phyloP scores from a whole-genome alignment of 805 yeast species.

The Saccharomycopsis fermentans region DNA sequence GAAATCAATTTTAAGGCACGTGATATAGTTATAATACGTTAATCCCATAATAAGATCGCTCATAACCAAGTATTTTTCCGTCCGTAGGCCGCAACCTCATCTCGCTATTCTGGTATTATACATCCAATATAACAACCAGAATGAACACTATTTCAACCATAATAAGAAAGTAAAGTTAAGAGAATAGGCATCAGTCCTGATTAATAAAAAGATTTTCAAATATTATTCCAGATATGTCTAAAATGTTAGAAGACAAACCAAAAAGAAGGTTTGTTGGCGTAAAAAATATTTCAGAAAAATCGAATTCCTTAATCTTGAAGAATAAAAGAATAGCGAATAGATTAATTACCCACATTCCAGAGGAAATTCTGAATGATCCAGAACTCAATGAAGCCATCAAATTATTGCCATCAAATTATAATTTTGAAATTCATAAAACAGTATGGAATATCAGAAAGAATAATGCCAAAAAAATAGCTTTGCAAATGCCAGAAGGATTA shows the following conservation, averaged over 20 bases:
- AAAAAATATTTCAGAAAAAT: conserved; percentile 2
- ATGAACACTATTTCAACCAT: too few relatives aligned
- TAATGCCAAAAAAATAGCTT: conserved; percentile 72
- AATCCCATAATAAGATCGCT: too few relatives aligned
- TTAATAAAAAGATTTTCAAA: not conserved
- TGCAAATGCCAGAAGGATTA: conserved; percentile 97
- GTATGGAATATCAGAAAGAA: conserved; percentile 82
- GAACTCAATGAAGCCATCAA: conserved; percentile 79
- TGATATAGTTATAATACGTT: too few relatives aligned
- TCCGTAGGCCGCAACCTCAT: too few relatives aligned
- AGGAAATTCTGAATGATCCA: conserved; percentile 66
- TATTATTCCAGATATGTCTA: not conserved
- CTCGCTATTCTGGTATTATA: too few relatives aligned
- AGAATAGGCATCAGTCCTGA: not conserved
- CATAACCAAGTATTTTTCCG: too few relatives aligned
- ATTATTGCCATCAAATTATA: conserved; percentile 81
- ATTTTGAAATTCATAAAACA: conserved; percentile 92
- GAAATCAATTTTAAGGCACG: too few relatives aligned
- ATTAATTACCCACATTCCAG: conserved; percentile 79
- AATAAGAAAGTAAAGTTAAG: not conserved
- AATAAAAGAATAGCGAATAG: conserved; percentile 28
- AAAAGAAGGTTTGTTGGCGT: conserved; percentile 13
- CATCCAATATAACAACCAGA: too few relatives aligned
- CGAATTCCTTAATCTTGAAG: not conserved
- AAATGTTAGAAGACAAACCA: not conserved